Base-by-base conservation (phyloP, 1,284 basidiomycete genomes). In the Naganishia sp. region DNA sequence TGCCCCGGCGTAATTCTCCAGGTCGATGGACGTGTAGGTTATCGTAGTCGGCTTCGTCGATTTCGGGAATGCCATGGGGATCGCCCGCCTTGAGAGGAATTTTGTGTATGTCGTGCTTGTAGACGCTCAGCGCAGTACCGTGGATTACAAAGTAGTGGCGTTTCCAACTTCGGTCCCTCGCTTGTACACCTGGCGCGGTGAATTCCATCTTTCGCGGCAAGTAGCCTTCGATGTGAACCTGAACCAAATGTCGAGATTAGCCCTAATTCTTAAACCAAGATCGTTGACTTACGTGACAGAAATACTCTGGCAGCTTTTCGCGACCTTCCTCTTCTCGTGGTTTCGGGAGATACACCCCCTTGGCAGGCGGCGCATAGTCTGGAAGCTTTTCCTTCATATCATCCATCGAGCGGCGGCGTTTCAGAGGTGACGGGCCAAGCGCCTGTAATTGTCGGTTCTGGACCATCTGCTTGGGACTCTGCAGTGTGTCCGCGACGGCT, bases 141-240 rank as follows among this genome's bases (percentile, higher is more conserved):
- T 97, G 92, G 48, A 99, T 80, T 70, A 96, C 91, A 77, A 93
- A 91, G 74, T 95, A 86, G 68, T 89, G 86, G 60, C 90, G 84
- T 71, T 89, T 86, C 95, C 95, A 99, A 74, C 91, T 91, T 44
- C 96, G 84, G 75, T 97, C 93, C 75, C 84, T 86, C 18, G 94
- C 88, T 76, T 95, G 92, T 3, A 92, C 83, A 10, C 92, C 92
- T 0, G 94, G 92, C 16, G 85, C 81, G 1, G 80, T 82, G 76
- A 99, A 98, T 82, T 99, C 95, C 88, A 95, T 87, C 84, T 99
- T 99, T 60, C 92, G 86, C 5, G 90, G 89, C 81, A 99, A 85
- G 68, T 89, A 85, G 2, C 90, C 92, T 57, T 87, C 85, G 71
- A 99, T 86, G 76, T 92, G 89, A 16, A 98, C 86, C 52, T 82